A percentile compares a stretch with the other conserved stretches of the same genome.
phyloP scores from a whole-genome alignment of 2,329 filamentous ascomycete genomes.

The Pseudogymnoascus sp. region DNA sequence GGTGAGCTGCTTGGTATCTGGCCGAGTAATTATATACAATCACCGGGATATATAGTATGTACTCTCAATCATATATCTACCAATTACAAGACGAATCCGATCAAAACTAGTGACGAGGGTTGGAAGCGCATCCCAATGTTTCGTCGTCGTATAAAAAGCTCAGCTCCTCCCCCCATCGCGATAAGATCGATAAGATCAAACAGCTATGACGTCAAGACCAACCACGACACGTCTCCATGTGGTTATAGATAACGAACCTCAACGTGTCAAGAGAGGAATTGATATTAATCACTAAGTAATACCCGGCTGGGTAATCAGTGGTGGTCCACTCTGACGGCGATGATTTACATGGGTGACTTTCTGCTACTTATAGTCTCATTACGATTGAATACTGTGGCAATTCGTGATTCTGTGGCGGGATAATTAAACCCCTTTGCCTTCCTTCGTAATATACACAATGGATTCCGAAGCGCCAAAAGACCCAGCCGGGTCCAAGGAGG shows the following conservation, averaged over 20 bases:
- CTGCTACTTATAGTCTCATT: not conserved
- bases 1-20: too few relatives aligned
- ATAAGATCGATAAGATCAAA: slow-evolving; percentile 8
- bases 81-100: not conserved
- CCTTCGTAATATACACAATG: not conserved
- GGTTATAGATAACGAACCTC: not conserved
- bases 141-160: not conserved
- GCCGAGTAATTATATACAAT: too few relatives aligned
- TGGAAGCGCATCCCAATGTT: not conserved
- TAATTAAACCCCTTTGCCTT: too few relatives aligned
- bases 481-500: too few relatives aligned
- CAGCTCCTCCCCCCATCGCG: not conserved
- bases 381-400: not conserved
- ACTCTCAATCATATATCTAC: not conserved
- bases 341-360: not conserved
- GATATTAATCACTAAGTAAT: not conserved
- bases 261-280: not conserved
- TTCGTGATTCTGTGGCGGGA: not conserved
- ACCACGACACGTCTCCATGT: not conserved
- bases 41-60: not conserved
- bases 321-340: not conserved
- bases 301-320: not conserved
- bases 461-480: not conserved
- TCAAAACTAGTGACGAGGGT: not conserved
- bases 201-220: not conserved